phyloP scores from a whole-genome alignment of 345 rosid species.

The Bruguiera sexangula region DNA sequence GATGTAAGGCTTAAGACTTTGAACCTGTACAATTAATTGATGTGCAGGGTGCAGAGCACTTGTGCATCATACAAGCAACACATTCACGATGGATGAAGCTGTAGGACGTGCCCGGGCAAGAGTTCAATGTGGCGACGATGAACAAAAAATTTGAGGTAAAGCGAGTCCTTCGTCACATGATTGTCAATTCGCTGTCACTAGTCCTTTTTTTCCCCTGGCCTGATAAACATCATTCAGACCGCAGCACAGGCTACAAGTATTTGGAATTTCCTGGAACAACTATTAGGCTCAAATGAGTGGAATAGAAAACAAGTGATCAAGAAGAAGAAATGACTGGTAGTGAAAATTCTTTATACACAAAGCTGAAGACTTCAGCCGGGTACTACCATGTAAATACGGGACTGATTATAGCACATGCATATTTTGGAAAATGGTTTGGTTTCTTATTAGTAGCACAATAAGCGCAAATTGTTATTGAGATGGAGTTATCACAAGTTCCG shows the following conservation, averaged over 20 bases:
- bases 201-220: slow-evolving; percentile 3
- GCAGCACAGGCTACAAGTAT: slow-evolving; percentile 31
- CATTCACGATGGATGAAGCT: slow-evolving; percentile 48
- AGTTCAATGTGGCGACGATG: slow-evolving; percentile 50
- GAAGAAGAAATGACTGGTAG: not conserved
- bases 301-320: not conserved
- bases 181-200: slow-evolving; percentile 50
- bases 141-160: slow-evolving; percentile 48
- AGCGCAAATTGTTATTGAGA: too few species aligned
- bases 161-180: not conserved
- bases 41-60: slow-evolving; percentile 59
- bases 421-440: too few species aligned
- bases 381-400: too few species aligned
- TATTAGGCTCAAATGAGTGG: slow-evolving; percentile 19
- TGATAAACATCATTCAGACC: not conserved
- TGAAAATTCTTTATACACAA: too few species aligned
- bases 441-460: too few species aligned
- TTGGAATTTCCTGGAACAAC: slow-evolving; percentile 31
- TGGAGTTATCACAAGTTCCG: too few species aligned
- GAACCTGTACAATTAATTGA: not conserved
- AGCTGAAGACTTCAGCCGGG: too few species aligned
- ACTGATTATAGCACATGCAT: too few species aligned
- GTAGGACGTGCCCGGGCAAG: slow-evolving; percentile 52
- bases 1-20: not conserved
- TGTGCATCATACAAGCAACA: slow-evolving; percentile 49